Base-by-base conservation (phyloP, 228 moss, liverwort and hornwort species). In the Sphagnum magellanicum region DNA sequence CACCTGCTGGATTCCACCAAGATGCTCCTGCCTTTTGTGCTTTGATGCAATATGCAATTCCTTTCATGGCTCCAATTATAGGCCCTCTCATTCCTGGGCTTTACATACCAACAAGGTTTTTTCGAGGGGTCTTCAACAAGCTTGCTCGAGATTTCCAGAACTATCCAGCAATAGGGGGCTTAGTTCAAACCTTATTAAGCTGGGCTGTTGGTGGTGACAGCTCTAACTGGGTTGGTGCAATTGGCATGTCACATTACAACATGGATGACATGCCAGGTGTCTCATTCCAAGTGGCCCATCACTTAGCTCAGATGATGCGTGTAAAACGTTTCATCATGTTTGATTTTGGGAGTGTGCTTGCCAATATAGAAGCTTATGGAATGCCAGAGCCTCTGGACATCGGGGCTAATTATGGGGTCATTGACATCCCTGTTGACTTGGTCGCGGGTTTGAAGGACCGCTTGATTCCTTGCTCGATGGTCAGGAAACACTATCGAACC, bases 231-330 rank as follows among this genome's bases (percentile, higher is more conserved):
- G 76, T 98, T 1, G 94, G 93, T 8, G 94, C 86, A 5, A 50
- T 98, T 16, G 98, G 92, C 16, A 74, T 93, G 90, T 81, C 98
- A 0, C 98, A 98, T 50, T 98, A 98, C 69, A 98, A 98, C 74
- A 90, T 94, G 94, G 89, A 98, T 50, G 94, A 89, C 73, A 98
- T 98, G 98, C 98, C 98, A 8, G 98, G 98, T 3, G 61, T 98
- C 46, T 87, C 94, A 6, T 82, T 87, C 48, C 62, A 77, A 6
- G 94, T 92, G 4, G 90, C 65, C 5, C 65, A 79, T 14, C 98
- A 98, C 72, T 70, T 98, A n/a, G 80, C 83, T 6, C 98, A 98
- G 72, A 90, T 98, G 94, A 93, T 81, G 90, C 81, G 86, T 5
- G 84, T 53, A 32, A 81, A 83, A 10, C 63, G 69, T 16, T 94